Conservation (phyloP, 306 rosid species). For the Medicago lupulina region DNA sequence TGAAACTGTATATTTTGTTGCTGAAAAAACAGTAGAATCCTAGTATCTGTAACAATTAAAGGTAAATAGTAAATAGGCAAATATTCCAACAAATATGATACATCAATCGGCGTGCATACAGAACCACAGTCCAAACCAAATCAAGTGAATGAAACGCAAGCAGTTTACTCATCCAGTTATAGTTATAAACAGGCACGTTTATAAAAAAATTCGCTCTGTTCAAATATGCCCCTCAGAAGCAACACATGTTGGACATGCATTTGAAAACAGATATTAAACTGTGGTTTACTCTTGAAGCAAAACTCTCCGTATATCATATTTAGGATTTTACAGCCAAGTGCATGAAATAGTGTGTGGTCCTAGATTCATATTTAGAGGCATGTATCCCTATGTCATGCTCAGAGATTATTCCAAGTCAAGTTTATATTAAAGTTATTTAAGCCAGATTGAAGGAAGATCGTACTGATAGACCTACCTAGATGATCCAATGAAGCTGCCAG, state of each 20-base stretch:
- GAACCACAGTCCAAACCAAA: slow-evolving; percentile 22
- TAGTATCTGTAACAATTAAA: too few relatives aligned
- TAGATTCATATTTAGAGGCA: background rate
- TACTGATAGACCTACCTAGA: slow-evolving; percentile 66
- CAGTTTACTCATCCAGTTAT: slow-evolving; percentile 23
- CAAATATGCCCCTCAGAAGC: slow-evolving; percentile 25
- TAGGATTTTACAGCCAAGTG: background rate
- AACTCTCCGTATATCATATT: background rate
- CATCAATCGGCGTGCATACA: background rate
- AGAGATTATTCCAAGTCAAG: slow-evolving; percentile 29
- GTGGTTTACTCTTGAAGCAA: slow-evolving; percentile 21
- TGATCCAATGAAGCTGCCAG: slow-evolving; percentile 85
- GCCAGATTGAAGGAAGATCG: slow-evolving; percentile 36
- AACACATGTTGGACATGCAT: slow-evolving; percentile 26
- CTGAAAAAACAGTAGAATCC: background rate
- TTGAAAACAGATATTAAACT: slow-evolving; percentile 32
- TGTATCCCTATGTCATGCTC: background rate
- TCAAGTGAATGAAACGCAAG: slow-evolving; percentile 3
- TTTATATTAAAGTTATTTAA: slow-evolving; percentile 26
- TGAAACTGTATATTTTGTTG: slow-evolving; percentile 2
- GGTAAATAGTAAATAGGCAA: too few relatives aligned
- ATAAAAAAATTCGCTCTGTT: background rate
- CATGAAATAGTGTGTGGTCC: background rate
- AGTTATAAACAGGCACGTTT: slow-evolving; percentile 10
- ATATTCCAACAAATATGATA: background rate